A percentile compares a stretch with the other conserved stretches of the same genome.
phyloP scores from a whole-genome alignment of 768 basidiomycete species.

The Lactifluus pinguis region DNA sequence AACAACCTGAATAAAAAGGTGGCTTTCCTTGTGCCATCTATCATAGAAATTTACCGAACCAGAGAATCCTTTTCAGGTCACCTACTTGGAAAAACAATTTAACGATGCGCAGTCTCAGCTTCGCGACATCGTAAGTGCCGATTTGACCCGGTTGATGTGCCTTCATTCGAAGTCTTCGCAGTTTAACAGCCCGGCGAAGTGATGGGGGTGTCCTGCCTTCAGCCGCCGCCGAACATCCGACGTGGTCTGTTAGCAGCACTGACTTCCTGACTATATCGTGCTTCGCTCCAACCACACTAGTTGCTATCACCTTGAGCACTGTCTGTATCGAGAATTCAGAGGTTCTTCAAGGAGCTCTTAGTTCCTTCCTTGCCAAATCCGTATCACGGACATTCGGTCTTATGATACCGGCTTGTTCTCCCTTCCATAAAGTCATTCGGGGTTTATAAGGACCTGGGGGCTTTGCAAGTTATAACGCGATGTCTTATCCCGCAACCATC shows the following conservation, averaged over 20 bases:
- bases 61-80: conserved; percentile 40
- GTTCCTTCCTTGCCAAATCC: neutral
- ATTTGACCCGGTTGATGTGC: neutral
- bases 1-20: conserved; percentile 82
- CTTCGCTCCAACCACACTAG: neutral
- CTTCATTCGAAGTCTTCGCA: conserved; percentile 20
- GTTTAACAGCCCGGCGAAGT: conserved; percentile 43
- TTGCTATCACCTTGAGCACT: neutral
- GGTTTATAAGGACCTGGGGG: neutral
- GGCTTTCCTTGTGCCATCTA: neutral
- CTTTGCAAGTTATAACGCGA: conserved; percentile 18
- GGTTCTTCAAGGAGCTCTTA: neutral
- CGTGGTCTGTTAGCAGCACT: neutral
- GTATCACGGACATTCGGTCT: neutral
- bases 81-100: conserved; percentile 90
- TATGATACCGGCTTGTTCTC: neutral
- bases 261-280: neutral
- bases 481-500: conserved; percentile 49
- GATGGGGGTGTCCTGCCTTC: conserved; percentile 13
- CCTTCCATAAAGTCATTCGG: neutral
- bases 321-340: neutral
- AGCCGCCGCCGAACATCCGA: neutral
- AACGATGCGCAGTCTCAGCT: conserved; percentile 83
- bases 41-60: neutral
- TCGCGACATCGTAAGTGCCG: conserved; percentile 58